Percentiles rank a stretch among this genome's conserved stretches.
These are phyloP conservation scores for Aspergillus sp. DNA, from an alignment of 2,329 filamentous ascomycete species.

Conservation along the genomic window DNA sequence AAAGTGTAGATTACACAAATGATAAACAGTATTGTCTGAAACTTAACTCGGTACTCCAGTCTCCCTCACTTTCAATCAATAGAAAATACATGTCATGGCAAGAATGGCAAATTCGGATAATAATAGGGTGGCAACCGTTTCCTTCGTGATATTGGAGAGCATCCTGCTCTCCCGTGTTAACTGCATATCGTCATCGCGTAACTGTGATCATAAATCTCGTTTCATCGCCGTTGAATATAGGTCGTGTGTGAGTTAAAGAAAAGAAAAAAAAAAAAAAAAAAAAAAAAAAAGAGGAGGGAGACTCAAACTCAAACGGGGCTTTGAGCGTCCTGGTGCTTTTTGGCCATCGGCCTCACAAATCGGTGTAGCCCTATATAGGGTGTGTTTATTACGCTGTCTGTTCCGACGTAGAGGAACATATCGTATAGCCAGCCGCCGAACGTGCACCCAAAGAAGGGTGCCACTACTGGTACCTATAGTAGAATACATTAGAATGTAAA, in stretches of 20 bases:
- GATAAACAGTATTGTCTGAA: too few relatives aligned
- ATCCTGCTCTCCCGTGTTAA: too few relatives aligned
- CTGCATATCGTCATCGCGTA: neutral
- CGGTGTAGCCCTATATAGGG: constrained; percentile 64
- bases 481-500: neutral
- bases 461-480: constrained; percentile 66
- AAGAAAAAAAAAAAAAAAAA: too few relatives aligned
- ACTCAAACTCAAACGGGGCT: neutral
- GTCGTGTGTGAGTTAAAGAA: neutral
- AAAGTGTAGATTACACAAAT: too few relatives aligned
- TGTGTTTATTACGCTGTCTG: constrained; percentile 66
- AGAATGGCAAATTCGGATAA: neutral
- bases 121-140: neutral
- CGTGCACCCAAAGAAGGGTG: constrained; percentile 64
- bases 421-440: constrained; percentile 69
- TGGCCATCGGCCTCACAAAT: constrained; percentile 49
- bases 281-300: too few relatives aligned
- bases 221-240: neutral
- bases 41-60: too few relatives aligned
- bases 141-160: too few relatives aligned
- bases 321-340: constrained; percentile 52
- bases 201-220: neutral
- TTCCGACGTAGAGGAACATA: constrained; percentile 66
- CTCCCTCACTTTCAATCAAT: too few relatives aligned
- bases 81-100: too few relatives aligned